Evolutionary conservation across 78 protist species (phyloP), one percentile per base, ranked within the genome.

Genomic region (Dictyostelium firmibasis): DNA sequence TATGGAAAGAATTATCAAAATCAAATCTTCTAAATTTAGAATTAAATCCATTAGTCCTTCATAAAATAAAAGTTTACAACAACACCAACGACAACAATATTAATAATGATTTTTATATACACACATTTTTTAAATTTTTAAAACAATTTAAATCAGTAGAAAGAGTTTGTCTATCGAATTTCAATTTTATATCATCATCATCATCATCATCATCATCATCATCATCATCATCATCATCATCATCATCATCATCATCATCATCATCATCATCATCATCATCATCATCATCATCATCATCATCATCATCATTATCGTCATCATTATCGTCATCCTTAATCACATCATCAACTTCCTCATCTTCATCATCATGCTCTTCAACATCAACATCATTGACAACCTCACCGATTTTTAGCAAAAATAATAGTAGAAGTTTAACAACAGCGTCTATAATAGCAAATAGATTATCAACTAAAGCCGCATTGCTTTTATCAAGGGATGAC

Each of bases 121-220:
- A 78, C 29, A 2, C 27, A n/a, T 82, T 87, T 18, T 44, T 87
- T 23, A 38, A 57, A 27, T 31, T 87, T n/a, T 41, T 87, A 16
- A 57, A 78, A 38, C 27, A 25, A 62, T 87, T 62, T 60, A 67
- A 83, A 31, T 78, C 93, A 27, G 93, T 87, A 2, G 81, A 87
- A 60, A 87, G 81, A 33, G 93, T 87, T 23, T 36, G 67, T 36
- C 36, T 87, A 27, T 87, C 93, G 25, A 60, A 60, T 78, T 87
- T 87, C 64, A 81, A 87, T 29, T 87, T 87, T 57, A 60, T 76
- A 25, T 20, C 47, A 41, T 35, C 83, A 41, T 35, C 9, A 50
- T 50, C 57, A 13, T 44, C 57, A n/a, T n/a, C n/a, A n/a, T n/a
- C n/a, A n/a, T n/a, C n/a, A n/a, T n/a, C n/a, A n/a, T n/a, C n/a